Conservation (phyloP, 169 alveolate species). For the Theileria parva region DNA sequence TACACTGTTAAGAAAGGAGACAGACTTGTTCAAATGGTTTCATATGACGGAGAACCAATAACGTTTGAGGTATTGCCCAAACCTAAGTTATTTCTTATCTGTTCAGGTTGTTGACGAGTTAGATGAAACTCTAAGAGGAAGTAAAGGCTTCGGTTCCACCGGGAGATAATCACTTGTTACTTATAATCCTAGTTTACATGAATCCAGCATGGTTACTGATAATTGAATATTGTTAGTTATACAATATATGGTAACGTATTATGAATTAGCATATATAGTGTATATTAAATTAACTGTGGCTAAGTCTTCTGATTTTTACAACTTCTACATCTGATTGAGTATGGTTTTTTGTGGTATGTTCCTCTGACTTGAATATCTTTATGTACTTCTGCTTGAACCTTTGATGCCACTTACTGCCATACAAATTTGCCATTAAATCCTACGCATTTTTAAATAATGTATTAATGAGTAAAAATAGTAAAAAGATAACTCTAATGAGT, state of each 20-base stretch:
- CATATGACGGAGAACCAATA: slow-evolving; percentile 86
- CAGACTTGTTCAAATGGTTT: slow-evolving; percentile 83
- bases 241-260: background rate
- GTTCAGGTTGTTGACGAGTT: slow-evolving; percentile 79
- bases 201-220: no score
- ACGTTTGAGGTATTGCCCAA: slow-evolving; percentile 67
- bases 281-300: background rate
- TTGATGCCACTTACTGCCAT: slow-evolving; percentile 47
- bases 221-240: no score
- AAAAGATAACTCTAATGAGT: background rate
- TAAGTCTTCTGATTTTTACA: slow-evolving; percentile 47
- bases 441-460: slow-evolving; percentile 1
- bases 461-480: background rate
- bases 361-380: background rate
- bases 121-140: slow-evolving; percentile 86
- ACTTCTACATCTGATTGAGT: slow-evolving; percentile 7
- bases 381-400: slow-evolving; percentile 31
- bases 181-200: no score
- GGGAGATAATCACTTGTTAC: slow-evolving; percentile 23
- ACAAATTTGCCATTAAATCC: slow-evolving; percentile 47
- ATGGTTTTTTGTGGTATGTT: background rate
- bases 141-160: slow-evolving; percentile 89
- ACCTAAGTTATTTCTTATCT: background rate
- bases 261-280: no score
- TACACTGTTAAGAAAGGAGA: slow-evolving; percentile 84